Base-by-base conservation (phyloP, 164 flowering plant genomes). In the Dillenia turbinata region DNA sequence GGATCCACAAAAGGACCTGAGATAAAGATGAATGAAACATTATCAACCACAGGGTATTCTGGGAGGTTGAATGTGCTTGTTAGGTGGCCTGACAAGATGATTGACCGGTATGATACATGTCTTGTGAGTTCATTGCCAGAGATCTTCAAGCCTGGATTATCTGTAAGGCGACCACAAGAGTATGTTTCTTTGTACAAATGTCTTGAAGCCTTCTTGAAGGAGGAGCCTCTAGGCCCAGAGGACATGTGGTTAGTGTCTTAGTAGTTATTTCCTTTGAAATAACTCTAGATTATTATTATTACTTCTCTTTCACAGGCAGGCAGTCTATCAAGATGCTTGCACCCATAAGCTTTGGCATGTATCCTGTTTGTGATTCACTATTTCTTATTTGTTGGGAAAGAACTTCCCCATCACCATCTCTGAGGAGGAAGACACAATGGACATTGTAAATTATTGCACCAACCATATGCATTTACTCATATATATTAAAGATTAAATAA, bases 181-280 rank as follows among this genome's bases (percentile, higher is more conserved):
- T 69, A 90, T 47, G 83, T 89, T 57, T 86, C 98, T 56, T 69
- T 94, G 51, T 90, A 86, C 71, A 80, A 78, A 54, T 94, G 98
- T 73, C 90, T 94, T 61, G 95, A 90, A 75, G 96, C 97, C 52
- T 94, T 94, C 71, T 71, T 94, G 62, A 89, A 81, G 76, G 98
- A 94, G 78, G 97, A 94, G 80, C 98, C 97, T 62, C 81, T 94
- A 60, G 97, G 98, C 71, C 98, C 96, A 47, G 97, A 91, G 61
- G 97, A 94, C 67, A 93, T 90, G 97, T 93, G 97, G 98, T 93
- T 1, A 87, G 90, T 80, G 22, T 59, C 14, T 59, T 43, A 47
- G 44, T 22, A 46, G 15, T 44, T 44, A 52, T 44, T 15, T 12
- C 43, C 22, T 47, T 45, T 26, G 45, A 12, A 33, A 33, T 33